Evolutionary conservation across 192 early-diverging fungal species (phyloP), one percentile per base, ranked within the genome.

Genomic region (Coemansia sp.): DNA sequence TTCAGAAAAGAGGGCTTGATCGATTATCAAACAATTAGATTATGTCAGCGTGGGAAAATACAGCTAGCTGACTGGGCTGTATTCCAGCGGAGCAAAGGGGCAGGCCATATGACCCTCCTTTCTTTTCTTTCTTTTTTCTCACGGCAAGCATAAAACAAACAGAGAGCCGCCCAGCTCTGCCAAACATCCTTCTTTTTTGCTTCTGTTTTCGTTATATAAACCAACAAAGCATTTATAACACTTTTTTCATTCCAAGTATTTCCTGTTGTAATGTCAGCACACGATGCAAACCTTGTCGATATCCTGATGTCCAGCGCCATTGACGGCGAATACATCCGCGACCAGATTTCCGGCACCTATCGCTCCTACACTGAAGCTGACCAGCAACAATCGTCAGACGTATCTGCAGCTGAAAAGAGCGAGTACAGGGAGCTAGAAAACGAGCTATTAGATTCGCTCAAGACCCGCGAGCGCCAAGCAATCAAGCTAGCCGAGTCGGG

Each of bases 301-400:
- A 61, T 74, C 23, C 64, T 79, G 21, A 56, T 79, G 25, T 59
- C 56, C 46, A 67, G 75, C n/a, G 63, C 75, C 1, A 42, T 66
- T 4, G 71, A 69, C 33, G 71, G 77, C 58, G 77, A 79, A 58
- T 79, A 59, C 42, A 72, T 79, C 45, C 67, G 77, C 29, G 77
- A 79, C 65, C 71, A 79, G 59, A 70, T 79, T 1, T 42, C 77
- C 9, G 71, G 77, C 33, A 71, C 65, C 3, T 68, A 62, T 26
- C 16, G 53, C 0, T 35, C 56, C 0, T 71, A 79, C 45, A 23
- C 46, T 25, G 12, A 62, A 16, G n/a, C 71, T 30, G 48, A 63
- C 2, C 25, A 58, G 2, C 42, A 18, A 4, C 21, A 26, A 7
- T 25, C 48, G 5, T 26, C 25, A 12, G 15, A 26, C 8, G 52